Conservation (phyloP, 331 rosid genomes). For the Malus hybrid region DNA sequence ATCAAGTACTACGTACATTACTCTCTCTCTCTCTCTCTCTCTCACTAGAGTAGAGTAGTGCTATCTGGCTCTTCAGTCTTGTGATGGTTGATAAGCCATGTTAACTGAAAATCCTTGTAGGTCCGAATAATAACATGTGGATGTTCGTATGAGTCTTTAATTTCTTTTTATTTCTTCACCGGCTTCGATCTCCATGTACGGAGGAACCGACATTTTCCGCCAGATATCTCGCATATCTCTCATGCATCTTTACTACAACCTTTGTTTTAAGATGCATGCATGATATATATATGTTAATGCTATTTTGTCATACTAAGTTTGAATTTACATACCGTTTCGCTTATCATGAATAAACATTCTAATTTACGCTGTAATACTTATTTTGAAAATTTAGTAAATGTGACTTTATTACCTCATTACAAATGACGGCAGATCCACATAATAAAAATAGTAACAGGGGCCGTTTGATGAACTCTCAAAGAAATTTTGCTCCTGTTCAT, state of each 20-base stretch:
- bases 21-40: not conserved
- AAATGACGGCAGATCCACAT: not conserved
- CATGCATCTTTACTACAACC: not conserved
- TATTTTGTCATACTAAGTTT: not conserved
- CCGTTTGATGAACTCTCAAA: no score
- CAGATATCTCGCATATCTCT: constrained; percentile 10
- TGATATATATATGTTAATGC: not conserved
- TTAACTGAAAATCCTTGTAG: constrained; percentile 1
- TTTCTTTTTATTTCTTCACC: not conserved
- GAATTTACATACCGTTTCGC: not conserved
- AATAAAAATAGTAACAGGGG: no score
- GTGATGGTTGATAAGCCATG: not conserved
- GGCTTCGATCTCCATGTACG: constrained; percentile 19
- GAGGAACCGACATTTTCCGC: constrained; percentile 32
- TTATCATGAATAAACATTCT: not conserved
- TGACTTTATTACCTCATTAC: not conserved
- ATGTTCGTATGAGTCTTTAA: not conserved
- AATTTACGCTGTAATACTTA: not conserved
- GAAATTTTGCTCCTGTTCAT: no score
- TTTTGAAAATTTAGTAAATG: not conserved
- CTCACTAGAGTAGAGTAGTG: not conserved
- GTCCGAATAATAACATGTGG: not conserved
- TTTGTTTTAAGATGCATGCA: no score
- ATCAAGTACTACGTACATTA: not conserved
- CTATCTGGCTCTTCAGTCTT: not conserved